Evolutionary conservation across 148 eudicot species (phyloP).

Genomic region (Chenopodium berlandieri): DNA sequence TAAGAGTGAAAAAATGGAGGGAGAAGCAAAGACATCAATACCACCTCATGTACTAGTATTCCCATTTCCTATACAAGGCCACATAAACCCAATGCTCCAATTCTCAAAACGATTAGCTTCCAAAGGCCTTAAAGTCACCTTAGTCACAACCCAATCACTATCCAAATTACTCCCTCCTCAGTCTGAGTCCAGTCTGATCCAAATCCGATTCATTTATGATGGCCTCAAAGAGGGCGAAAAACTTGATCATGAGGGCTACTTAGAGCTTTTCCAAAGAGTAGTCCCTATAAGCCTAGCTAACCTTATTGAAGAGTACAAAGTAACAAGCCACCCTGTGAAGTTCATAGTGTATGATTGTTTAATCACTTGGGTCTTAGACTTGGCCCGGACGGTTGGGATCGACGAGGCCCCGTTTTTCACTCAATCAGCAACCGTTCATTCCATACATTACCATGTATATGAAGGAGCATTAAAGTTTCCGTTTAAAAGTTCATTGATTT

Average conservation of each 20-base stretch:
- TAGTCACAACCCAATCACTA: constrained; percentile 22
- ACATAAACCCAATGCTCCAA: constrained; percentile 58
- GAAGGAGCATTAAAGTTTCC: constrained; percentile 4
- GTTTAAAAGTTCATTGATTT: constrained; percentile 12
- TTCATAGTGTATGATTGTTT: constrained; percentile 22
- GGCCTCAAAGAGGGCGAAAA: constrained; percentile 20
- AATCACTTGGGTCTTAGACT: constrained; percentile 25
- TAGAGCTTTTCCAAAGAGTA: constrained; percentile 11
- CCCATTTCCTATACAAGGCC: constrained; percentile 60
- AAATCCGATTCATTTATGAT: constrained; percentile 17
- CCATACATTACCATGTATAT: constrained; percentile 23
- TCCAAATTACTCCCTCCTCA: constrained; percentile 18
- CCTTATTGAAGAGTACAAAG: constrained; percentile 21
- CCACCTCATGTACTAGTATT: constrained; percentile 35
- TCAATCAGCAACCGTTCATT: constrained; percentile 24
- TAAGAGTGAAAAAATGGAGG: constrained; percentile 5
- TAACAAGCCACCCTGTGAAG: constrained; percentile 15
- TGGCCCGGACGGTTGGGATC: constrained; percentile 4
- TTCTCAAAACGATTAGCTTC: constrained; percentile 45
- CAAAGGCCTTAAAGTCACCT: constrained; percentile 44
- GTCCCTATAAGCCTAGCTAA: constrained; percentile 14
- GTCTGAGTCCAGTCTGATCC: not conserved
- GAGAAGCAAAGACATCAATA: not conserved
- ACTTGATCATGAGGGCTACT: not conserved
- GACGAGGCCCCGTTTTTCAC: constrained; percentile 23